Conservation (phyloP, 2,329 filamentous ascomycete species). For the Trichoderma sp. region DNA sequence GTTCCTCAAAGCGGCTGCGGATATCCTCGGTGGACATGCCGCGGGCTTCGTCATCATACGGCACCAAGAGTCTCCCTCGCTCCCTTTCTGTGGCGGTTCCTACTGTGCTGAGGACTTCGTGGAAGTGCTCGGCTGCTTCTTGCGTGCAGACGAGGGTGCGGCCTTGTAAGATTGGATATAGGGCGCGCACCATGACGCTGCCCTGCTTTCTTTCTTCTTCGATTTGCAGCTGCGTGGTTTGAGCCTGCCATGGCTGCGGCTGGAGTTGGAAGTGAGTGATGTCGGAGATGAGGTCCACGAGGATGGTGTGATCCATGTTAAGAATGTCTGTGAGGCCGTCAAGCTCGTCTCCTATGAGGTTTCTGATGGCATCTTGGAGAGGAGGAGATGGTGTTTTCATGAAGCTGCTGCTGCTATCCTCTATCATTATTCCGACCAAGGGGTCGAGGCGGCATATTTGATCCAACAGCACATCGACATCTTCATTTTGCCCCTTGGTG, state of each 20-base stretch:
- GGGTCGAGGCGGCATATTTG: constrained; percentile 37
- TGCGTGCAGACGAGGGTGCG: constrained; percentile 42
- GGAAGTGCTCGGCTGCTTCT: constrained; percentile 44
- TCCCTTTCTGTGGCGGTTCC: constrained; percentile 42
- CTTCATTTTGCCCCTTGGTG: constrained; percentile 32
- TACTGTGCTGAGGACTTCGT: constrained; percentile 40
- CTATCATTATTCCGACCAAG: constrained; percentile 38
- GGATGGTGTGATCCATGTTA: constrained; percentile 46
- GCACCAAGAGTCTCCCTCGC: constrained; percentile 40
- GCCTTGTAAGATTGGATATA: constrained; percentile 41
- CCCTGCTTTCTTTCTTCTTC: constrained; percentile 38
- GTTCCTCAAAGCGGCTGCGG: constrained; percentile 36
- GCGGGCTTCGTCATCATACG: constrained; percentile 29
- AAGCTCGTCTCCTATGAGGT: constrained; percentile 38
- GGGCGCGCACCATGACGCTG: constrained; percentile 38
- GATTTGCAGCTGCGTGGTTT: constrained; percentile 39
- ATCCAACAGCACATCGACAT: constrained; percentile 39
- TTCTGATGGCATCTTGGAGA: constrained; percentile 35
- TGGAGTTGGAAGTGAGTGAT: constrained; percentile 41
- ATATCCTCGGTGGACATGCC: constrained; percentile 25
- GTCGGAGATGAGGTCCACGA: constrained; percentile 45
- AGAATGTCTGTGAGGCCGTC: constrained; percentile 40
- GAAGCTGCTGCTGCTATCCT: constrained; percentile 35
- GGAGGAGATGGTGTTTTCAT: constrained; percentile 31
- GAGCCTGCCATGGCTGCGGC: constrained; percentile 39